phyloP scores from a whole-genome alignment of 148 eudicot genomes.

The Heliamphora exappendiculata region DNA sequence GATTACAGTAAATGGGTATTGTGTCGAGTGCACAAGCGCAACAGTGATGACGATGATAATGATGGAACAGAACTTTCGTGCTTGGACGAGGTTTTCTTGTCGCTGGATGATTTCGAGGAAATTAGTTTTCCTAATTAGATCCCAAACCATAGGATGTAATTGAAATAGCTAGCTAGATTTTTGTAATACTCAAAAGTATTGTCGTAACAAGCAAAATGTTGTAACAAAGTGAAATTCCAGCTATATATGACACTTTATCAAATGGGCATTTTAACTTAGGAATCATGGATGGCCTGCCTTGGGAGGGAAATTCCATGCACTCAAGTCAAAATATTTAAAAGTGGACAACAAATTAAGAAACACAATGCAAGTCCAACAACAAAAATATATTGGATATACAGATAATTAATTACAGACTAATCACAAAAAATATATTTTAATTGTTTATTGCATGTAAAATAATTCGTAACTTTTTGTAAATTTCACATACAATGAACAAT shows the following conservation, averaged over 20 bases:
- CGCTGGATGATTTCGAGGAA: conserved; percentile 81
- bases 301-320: too few species aligned
- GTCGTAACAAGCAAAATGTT: neutral
- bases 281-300: too few species aligned
- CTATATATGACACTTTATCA: neutral
- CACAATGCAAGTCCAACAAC: too few species aligned
- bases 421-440: too few species aligned
- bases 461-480: too few species aligned
- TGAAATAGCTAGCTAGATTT: neutral
- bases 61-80: conserved; percentile 66
- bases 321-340: too few species aligned
- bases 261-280: neutral
- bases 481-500: too few species aligned
- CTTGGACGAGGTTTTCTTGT: conserved; percentile 85
- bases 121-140: conserved; percentile 47
- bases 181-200: neutral
- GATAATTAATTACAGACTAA: too few species aligned
- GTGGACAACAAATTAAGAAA: too few species aligned
- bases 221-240: too few species aligned
- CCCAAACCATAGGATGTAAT: neutral
- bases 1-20: conserved; percentile 76
- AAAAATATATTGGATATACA: too few species aligned
- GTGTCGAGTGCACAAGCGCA: conserved; percentile 67
- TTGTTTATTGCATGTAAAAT: too few species aligned
- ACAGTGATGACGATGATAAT: conserved; percentile 30